Evolutionary conservation across 345 rosid species (phyloP), one percentile per base, ranked within the genome.

Genomic region (Salix udensis): DNA sequence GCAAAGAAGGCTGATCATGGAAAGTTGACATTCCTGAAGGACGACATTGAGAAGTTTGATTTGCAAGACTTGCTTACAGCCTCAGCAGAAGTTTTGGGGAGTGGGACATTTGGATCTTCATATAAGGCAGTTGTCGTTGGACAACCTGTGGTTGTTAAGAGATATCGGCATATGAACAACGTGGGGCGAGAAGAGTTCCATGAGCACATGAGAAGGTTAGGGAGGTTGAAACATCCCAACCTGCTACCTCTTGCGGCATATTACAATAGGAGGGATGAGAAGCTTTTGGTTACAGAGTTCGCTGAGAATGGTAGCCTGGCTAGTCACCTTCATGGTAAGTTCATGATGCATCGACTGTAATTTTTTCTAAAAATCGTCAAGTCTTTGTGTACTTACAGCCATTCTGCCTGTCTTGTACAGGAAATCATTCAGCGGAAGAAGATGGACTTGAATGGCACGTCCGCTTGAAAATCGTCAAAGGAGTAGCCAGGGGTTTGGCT

Each of bases 61-160:
- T 76, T 92, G 78, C 94, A 89, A 71, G 95, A 91, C 75, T 78
- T 92, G 85, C 81, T 92, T 7, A 87, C 78, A 79, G 90, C 93
- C 3, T 89, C 97, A 1, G 97, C 97, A 6, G 93, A 92, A 78
- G 92, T 92, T 39, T 77, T 92, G 76, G 97, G 97, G 40, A 92
- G 97, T 73, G 97, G 95, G 65, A 89, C 89, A 42, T 92, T 90
- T 67, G 95, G 97, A 36, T 85, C 93, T 71, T 91, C 97, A 5
- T 92, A 89, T 58, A 92, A 92, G 78, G 90, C 97, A 7, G 84
- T 89, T 46, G 37, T 44, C 62, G 67, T 53, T 2, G 89, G 87
- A 7, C 74, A 72, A 48, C 73, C 83, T 1, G 24, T 88, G 65
- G 97, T 92, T 48, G 97, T 90, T 65, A 92, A 92, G 88, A 87